These are phyloP conservation scores for Paramecium pentaurelia DNA, from an alignment of 73 alveolate species.

Conservation along the genomic window DNA sequence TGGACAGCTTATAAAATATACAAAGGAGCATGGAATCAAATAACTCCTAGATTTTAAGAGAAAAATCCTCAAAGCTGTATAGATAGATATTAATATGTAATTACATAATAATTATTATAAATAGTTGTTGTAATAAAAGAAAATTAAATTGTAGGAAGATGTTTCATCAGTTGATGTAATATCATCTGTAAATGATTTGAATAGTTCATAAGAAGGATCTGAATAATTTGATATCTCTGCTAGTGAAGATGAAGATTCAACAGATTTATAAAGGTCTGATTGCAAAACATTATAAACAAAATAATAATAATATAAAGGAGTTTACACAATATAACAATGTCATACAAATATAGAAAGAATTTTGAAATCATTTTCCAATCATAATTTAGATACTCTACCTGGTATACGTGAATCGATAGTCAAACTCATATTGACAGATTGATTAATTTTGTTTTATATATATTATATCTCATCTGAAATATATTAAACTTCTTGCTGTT, in stretches of 20 bases:
- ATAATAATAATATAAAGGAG: background rate
- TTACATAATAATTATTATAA: background rate
- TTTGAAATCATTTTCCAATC: background rate
- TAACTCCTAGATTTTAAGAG: background rate
- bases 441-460: background rate
- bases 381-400: background rate
- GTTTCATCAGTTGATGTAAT: background rate
- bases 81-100: background rate
- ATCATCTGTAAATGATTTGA: background rate
- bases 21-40: slow-evolving; percentile 17
- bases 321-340: background rate
- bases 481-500: background rate
- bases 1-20: background rate
- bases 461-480: background rate
- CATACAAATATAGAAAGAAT: background rate
- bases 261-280: background rate
- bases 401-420: background rate
- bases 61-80: background rate
- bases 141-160: background rate
- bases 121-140: background rate
- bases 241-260: slow-evolving; percentile 1
- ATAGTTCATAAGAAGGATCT: background rate
- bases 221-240: background rate
- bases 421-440: background rate
- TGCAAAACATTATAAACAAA: background rate